Base-by-base conservation (phyloP, 768 basidiomycete species). In the Boletus rubroflammeus region DNA sequence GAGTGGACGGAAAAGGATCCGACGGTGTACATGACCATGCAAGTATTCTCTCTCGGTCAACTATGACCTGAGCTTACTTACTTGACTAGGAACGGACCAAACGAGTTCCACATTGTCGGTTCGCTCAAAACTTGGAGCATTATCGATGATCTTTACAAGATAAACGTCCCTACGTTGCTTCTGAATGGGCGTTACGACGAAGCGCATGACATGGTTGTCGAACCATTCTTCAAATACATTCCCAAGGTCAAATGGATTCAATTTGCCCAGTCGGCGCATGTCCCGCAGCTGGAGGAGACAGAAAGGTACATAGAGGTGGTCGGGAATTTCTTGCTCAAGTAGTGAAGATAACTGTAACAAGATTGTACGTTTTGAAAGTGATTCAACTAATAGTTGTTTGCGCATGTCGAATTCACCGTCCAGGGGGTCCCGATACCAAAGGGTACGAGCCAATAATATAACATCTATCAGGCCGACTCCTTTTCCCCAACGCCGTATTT, bases 401-500 rank as follows among this genome's bases (percentile, higher is more conserved):
- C 26, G 19, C 26, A 32, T 41, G n/a, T 39, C 13, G 25, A 34
- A 13, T 47, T 10, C 9, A 5, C 5, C 14, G 6, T 40, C 35
- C 7, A 5, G 14, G 42, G 42, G n/a, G 35, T 26, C 35, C 38
- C 32, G 23, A 46, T 47, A 39, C 26, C 47, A 34, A 42, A 36
- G 53, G 23, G 45, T 38, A 44, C 13, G 43, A 28, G 23, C 14
- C 13, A 51, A 42, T 21, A 21, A 41, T 34, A n/a, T 28, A 40
- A 9, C n/a, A 44, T 58, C 54, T 64, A 72, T 58, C 52, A 61
- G 34, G 54, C 56, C 41, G 47, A 41, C 34, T 70, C 70, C 49
- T 66, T 63, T 46, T 59, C 58, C 61, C 64, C 71, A 42, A 76
- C 76, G 25, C 75, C 77, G 58, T 96, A 97, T 71, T 93, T 94